A percentile compares a stretch with the other conserved stretches of the same genome.
phyloP scores from a whole-genome alignment of 1,284 basidiomycete genomes.

The Fomitopsis schrenkii region DNA sequence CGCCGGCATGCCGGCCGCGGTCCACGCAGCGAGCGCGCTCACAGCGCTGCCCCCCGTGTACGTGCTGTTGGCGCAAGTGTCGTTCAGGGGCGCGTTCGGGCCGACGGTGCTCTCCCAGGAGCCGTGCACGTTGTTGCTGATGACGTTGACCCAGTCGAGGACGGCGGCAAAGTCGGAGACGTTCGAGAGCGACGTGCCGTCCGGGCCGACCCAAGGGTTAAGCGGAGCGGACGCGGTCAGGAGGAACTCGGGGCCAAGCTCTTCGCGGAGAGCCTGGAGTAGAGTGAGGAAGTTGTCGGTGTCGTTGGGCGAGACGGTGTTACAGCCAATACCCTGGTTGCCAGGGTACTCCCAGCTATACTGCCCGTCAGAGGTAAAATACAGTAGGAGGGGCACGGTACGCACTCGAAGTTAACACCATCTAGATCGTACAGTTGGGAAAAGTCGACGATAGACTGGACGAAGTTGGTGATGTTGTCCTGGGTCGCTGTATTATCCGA shows the following conservation, averaged over 20 bases:
- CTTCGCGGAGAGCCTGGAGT: conserved; percentile 65
- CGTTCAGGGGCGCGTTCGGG: conserved; percentile 80
- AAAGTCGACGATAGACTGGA: conserved; percentile 58
- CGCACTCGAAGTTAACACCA: conserved; percentile 78
- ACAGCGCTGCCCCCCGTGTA: conserved; percentile 74
- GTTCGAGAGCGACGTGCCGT: conserved; percentile 56
- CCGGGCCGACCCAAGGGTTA: conserved; percentile 59
- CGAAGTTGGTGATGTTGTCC: conserved; percentile 61
- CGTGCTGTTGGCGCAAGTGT: conserved; percentile 62
- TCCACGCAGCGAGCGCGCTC: conserved; percentile 74
- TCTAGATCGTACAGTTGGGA: conserved; percentile 63
- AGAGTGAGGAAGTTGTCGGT: conserved; percentile 72
- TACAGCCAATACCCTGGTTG: conserved; percentile 68
- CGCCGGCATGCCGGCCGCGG: conserved; percentile 71
- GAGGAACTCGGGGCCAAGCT: conserved; percentile 53
- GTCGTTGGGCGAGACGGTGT: conserved; percentile 60
- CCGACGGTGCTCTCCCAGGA: conserved; percentile 42
- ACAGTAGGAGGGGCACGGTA: not conserved
- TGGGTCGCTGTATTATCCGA: conserved; percentile 62
- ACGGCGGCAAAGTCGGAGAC: conserved; percentile 66
- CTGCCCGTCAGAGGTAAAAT: not conserved
- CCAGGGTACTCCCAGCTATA: conserved; percentile 86
- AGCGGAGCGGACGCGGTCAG: conserved; percentile 74
- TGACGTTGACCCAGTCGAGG: conserved; percentile 80
- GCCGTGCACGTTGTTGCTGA: conserved; percentile 87